These are phyloP conservation scores for Fraxinus greggii DNA, from an alignment of 305 asterid species.

Conservation along the genomic window DNA sequence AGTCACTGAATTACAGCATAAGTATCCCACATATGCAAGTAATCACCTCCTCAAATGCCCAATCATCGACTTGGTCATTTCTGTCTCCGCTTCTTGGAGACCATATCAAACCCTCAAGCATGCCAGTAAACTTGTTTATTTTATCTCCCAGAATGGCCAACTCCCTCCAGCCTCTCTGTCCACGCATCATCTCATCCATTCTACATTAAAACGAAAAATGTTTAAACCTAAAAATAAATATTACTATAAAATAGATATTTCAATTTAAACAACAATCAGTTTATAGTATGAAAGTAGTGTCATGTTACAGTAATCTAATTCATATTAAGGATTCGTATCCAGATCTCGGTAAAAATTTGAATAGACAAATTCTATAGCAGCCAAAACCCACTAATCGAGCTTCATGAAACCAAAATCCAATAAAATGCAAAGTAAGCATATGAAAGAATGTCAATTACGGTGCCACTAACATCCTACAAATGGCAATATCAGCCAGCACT, in stretches of 20 bases:
- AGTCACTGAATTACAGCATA: constrained; percentile 2
- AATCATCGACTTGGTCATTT: constrained; percentile 70
- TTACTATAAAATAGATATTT: background rate
- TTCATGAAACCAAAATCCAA: background rate
- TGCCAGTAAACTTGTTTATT: constrained; percentile 76
- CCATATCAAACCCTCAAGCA: constrained; percentile 93
- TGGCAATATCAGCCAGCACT: background rate
- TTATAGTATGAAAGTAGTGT: background rate
- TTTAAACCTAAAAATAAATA: background rate
- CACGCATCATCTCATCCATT: constrained; percentile 99
- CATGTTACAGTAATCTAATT: background rate
- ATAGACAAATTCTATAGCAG: background rate
- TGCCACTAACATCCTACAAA: background rate
- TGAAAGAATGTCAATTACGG: background rate
- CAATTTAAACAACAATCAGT: background rate
- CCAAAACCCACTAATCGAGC: background rate
- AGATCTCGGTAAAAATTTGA: background rate
- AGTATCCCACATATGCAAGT: constrained; percentile 6
- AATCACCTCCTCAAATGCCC: constrained; percentile 94
- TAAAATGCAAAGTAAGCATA: background rate
- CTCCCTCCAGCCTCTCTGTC: constrained; percentile 98
- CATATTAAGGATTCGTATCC: background rate
- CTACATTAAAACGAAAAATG: constrained; percentile 41
- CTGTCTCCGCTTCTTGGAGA: constrained; percentile 74
- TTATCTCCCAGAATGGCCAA: constrained; percentile 86